Evolutionary conservation across 257 asterid genomes (phyloP).

Genomic region (Pogostemon cablin): DNA sequence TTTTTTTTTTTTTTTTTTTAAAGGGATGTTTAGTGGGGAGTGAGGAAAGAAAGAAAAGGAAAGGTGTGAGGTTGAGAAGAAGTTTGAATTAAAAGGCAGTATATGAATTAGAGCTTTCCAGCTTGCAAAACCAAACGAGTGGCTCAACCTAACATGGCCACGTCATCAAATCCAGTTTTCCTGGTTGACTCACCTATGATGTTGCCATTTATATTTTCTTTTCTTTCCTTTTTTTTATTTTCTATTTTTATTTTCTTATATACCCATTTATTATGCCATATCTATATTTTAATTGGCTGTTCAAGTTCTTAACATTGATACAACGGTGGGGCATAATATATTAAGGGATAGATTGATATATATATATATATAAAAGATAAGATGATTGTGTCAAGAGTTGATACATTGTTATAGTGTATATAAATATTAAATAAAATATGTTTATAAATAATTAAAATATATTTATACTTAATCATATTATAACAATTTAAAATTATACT

Average conservation of each 20-base stretch:
- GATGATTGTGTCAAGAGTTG: too few species aligned
- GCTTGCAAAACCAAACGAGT: constrained; percentile 34
- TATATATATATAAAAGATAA: too few species aligned
- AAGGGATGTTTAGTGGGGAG: too few species aligned
- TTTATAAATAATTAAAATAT: too few species aligned
- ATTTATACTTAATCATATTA: too few species aligned
- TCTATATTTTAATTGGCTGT: too few species aligned
- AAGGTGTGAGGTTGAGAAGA: constrained; percentile 23
- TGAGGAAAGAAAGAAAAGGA: constrained; percentile 4
- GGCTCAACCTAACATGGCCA: constrained; percentile 41
- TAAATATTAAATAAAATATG: too few species aligned
- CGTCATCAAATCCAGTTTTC: constrained; percentile 24
- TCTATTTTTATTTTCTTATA: neutral
- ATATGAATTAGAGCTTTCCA: constrained; percentile 25
- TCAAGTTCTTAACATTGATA: too few species aligned
- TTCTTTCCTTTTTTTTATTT: neutral
- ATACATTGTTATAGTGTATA: too few species aligned
- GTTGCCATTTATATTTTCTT: constrained; percentile 17
- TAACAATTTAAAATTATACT: too few species aligned
- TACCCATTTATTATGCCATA: neutral
- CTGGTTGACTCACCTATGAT: constrained; percentile 31
- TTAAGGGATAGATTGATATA: too few species aligned
- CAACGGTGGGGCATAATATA: too few species aligned
- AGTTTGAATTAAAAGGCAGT: neutral
- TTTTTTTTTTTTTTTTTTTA: neutral